phyloP scores from a whole-genome alignment of 2,329 filamentous ascomycete species.

The Colletotrichum cuscutae region DNA sequence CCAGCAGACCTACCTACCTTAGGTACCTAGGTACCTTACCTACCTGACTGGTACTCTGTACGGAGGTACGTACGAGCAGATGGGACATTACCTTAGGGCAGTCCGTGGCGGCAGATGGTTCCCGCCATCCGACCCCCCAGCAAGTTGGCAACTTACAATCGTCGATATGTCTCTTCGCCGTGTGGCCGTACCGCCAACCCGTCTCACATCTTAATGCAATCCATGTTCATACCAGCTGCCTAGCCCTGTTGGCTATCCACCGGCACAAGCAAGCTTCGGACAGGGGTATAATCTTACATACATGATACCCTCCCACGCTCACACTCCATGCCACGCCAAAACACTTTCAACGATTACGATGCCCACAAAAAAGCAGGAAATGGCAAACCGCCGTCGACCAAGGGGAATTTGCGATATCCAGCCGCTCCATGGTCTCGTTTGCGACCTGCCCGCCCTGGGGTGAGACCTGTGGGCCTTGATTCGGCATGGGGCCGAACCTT shows the following conservation, averaged over 20 bases:
- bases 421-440: neutral
- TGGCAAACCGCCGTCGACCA: neutral
- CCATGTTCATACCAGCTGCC: conserved; percentile 1
- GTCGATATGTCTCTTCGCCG: neutral
- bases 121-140: conserved; percentile 16
- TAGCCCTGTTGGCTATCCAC: neutral
- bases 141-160: neutral
- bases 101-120: neutral
- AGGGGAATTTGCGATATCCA: neutral
- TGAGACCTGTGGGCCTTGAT: neutral
- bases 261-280: neutral
- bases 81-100: neutral
- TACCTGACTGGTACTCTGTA: no score
- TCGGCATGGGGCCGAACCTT: neutral
- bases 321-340: neutral
- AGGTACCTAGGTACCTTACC: no score
- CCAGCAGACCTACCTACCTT: neutral
- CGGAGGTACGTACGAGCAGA: neutral
- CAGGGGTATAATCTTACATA: conserved; percentile 28
- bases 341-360: neutral
- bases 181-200: neutral
- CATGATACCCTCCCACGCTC: conserved; percentile 17
- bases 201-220: neutral
- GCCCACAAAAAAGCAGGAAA: conserved; percentile 20
- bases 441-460: neutral